Conservation (phyloP, 495 filamentous ascomycete species). For the Xylaria bambusicola region DNA sequence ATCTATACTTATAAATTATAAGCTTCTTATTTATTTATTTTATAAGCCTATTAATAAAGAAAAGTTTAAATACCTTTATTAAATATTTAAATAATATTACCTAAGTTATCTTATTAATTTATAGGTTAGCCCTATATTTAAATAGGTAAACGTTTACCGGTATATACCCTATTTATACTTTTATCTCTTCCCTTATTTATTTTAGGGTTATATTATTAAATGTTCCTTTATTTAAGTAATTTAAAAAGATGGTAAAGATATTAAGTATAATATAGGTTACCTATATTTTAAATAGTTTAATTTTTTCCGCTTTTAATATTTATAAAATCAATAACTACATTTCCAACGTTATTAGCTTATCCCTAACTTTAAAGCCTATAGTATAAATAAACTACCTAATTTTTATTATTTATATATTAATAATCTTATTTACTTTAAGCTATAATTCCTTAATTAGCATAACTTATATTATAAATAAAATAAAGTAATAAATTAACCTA, state of each 20-base stretch:
- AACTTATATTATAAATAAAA: background rate
- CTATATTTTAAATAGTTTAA: conserved; percentile 3
- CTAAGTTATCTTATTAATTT: background rate
- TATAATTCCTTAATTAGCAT: background rate
- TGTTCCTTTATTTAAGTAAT: background rate
- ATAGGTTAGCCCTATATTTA: background rate
- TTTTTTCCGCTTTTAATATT: background rate
- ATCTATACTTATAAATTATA: background rate
- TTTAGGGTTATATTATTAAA: no score
- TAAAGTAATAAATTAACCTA: background rate
- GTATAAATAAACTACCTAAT: background rate
- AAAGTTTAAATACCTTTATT: background rate
- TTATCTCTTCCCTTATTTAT: background rate
- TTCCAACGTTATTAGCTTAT: background rate
- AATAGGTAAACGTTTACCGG: background rate
- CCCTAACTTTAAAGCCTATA: background rate
- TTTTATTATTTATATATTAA: background rate
- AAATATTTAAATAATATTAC: background rate
- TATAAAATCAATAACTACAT: background rate
- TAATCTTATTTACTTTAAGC: background rate
- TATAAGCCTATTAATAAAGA: no score
- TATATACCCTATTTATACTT: background rate
- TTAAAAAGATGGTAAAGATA: background rate
- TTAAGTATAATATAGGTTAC: background rate
- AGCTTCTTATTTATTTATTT: background rate